Conservation (phyloP, 2,329 filamentous ascomycete species). For the Thelonectria discophora region DNA sequence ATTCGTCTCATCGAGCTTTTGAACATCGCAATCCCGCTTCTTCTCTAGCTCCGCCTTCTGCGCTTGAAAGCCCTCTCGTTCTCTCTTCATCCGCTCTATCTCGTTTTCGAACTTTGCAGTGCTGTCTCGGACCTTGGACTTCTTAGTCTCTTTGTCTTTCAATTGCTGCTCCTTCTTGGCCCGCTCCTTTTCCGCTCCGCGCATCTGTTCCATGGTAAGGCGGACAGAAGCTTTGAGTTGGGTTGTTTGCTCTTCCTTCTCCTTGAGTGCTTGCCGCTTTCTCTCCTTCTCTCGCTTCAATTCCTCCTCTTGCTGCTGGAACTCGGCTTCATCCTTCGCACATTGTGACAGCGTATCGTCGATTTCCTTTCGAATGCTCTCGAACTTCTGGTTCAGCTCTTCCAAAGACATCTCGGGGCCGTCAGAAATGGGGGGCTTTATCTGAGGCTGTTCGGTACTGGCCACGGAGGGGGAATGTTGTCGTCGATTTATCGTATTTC, state of each 20-base stretch:
- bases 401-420: slow-evolving; percentile 74
- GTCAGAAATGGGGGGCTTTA: slow-evolving; percentile 56
- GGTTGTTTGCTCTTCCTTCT: slow-evolving; percentile 90
- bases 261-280: slow-evolving; percentile 79
- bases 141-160: slow-evolving; percentile 73
- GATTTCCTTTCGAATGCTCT: slow-evolving; percentile 81
- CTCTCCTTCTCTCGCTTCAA: slow-evolving; percentile 81
- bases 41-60: slow-evolving; percentile 62
- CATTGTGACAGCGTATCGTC: slow-evolving; percentile 79
- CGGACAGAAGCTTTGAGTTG: slow-evolving; percentile 84
- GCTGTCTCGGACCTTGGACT: slow-evolving; percentile 74
- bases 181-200: slow-evolving; percentile 80
- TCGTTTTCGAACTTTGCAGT: slow-evolving; percentile 74
- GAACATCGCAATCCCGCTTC: slow-evolving; percentile 61
- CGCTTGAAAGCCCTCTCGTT: slow-evolving; percentile 62
- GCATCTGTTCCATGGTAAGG: slow-evolving; percentile 81
- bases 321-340: slow-evolving; percentile 76
- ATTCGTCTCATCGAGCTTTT: slow-evolving; percentile 64
- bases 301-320: slow-evolving; percentile 70
- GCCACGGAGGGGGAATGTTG: slow-evolving; percentile 77
- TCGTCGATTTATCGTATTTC: slow-evolving; percentile 73
- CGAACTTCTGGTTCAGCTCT: slow-evolving; percentile 82
- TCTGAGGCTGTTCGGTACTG: slow-evolving; percentile 60
- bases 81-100: slow-evolving; percentile 65
- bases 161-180: slow-evolving; percentile 78